Conservation (phyloP, 768 basidiomycete species). For the Leucocoprinus leucothites region DNA sequence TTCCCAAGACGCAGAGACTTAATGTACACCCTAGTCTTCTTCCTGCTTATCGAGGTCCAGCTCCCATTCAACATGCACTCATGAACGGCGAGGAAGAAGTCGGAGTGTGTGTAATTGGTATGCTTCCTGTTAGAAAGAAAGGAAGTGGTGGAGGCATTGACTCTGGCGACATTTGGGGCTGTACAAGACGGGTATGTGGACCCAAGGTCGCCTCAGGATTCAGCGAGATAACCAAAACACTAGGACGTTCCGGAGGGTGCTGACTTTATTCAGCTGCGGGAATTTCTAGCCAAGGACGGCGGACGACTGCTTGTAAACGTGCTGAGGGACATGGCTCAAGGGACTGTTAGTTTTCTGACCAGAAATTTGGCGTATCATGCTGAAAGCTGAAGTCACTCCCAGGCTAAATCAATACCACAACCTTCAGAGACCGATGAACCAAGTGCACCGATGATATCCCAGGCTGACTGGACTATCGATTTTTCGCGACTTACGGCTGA, state of each 20-base stretch:
- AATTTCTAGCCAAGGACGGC: constrained; percentile 57
- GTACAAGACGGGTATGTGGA: constrained; percentile 47
- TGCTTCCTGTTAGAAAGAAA: constrained; percentile 38
- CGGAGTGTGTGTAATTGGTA: constrained; percentile 80
- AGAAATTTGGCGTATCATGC: not conserved
- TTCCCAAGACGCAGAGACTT: constrained; percentile 55
- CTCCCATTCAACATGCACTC: constrained; percentile 84
- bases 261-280: constrained; percentile 54
- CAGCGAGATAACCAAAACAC: not conserved
- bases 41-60: constrained; percentile 85
- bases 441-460: constrained; percentile 59
- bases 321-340: constrained; percentile 58
- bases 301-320: constrained; percentile 71
- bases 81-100: constrained; percentile 64
- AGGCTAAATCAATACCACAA: constrained; percentile 56
- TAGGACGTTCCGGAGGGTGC: constrained; percentile 31
- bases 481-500: constrained; percentile 57
- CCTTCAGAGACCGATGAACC: constrained; percentile 28
- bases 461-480: constrained; percentile 49
- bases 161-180: constrained; percentile 68
- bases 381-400: not conserved
- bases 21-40: constrained; percentile 92
- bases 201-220: not conserved
- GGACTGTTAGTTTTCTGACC: constrained; percentile 23
- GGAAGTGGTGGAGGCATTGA: constrained; percentile 61